Base-by-base conservation (phyloP, 208 protist species). In the Trypanosoma mega region DNA sequence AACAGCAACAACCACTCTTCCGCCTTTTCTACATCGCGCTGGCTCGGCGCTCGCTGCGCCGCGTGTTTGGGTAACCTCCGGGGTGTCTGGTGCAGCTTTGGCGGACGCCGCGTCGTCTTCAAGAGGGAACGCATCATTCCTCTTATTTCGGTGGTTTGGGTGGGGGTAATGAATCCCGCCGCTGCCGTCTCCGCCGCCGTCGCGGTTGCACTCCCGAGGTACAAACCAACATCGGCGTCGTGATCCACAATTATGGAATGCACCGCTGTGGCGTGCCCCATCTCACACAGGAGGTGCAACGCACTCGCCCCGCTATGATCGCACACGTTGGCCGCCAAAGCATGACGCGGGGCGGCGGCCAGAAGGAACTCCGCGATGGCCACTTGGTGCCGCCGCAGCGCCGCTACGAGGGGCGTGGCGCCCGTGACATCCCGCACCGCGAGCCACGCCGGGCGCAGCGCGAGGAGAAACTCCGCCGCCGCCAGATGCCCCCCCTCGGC, bases 361-460 rank as follows among this genome's bases (percentile, higher is more conserved):
- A 89, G 48, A 26, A 93, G 44, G 63, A 76, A 72, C 57, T 90
- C 78, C 47, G 78, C 82, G 23, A 86, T 74, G 1, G 51, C 51
- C 48, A 70, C 63, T 39, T 68, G 50, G 4, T 63, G 62, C 59
- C 26, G 14, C 65, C 77, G 73, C 53, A 93, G 61, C 12, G 82
- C 86, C 12, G 76, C 41, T 21, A 93, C 31, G 43, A 93, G 76
- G 27, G 86, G 86, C 1, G 86, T 93, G 67, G 73, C 56, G 37
- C 86, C 82, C 61, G 71, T 87, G 37, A 85, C 29, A 56, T 93
- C 82, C 8, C 43, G 52, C 33, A 74, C 44, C 9, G 49, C 47
- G 16, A 87, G 52, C 18, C 57, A 81, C 6, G 48, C 43, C 2
- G 82, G 74, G 21, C 74, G 73, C 16, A 53, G 24, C 18, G 71